Evolutionary conservation across 1,139 yeast species (phyloP), one percentile per base, ranked within the genome.

Genomic region (Scheffersomyces quercinus): DNA sequence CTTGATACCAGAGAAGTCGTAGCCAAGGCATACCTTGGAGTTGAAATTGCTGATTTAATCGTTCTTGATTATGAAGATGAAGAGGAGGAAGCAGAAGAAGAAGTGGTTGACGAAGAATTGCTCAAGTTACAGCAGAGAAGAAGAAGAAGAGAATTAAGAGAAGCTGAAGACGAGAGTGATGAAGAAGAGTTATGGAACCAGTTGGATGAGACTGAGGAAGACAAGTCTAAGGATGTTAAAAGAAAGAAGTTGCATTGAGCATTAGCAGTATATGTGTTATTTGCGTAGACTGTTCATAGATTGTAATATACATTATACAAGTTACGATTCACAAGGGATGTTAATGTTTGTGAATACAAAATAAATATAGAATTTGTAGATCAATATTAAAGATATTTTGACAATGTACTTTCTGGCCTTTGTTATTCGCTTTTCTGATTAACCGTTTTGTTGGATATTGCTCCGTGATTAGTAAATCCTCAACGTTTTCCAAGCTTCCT

Each of bases 21-120:
- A 13, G 89, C 82, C 9, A 89, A 88, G 58, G 85, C 88, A 10
- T 91, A 80, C 55, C 59, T 85, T 31, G 95, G 95, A 3, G 80
- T 88, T 4, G 89, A 87, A 56, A 75, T 88, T n/a, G 76, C 81
- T 38, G 72, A 73, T 28, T 74, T 87, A 9, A 58, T 74, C 39
- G 62, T 88, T 4, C 52, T 88, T 29, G 78, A 77, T 40, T 65
- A 62, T 45, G 79, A 75, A 41, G 81, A 73, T 40, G 73, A 67
- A 37, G 60, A 55, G 10, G 63, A 52, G 24, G 62, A 53, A 28
- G 48, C 42, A 16, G 26, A 20, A 20, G 50, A 42, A 11, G 59
- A 46, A 28, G 41, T 37, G 3, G 52, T 42, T 11, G 50, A 47
- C 8, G 50, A 42, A 16, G 62, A 54, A 30, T 49, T 47, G 29